Evolutionary conservation across 352 stramenopile species (phyloP).

Genomic region (Phytophthora ramorum): DNA sequence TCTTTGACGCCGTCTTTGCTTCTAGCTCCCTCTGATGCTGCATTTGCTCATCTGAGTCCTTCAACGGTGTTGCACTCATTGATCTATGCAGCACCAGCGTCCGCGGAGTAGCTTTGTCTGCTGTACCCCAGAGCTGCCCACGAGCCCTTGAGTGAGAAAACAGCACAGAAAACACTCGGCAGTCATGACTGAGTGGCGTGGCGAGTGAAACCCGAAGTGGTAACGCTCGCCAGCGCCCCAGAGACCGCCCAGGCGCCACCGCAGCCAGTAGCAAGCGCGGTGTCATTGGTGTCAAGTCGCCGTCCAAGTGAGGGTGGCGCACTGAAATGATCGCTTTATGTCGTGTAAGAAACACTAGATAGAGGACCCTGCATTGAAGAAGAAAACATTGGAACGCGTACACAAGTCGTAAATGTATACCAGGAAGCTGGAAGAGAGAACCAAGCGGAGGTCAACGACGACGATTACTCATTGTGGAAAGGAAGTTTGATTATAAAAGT

Average conservation of each 20-base stretch:
- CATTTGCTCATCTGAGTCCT: constrained; percentile 15
- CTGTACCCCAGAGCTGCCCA: neutral
- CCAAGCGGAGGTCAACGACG: no score
- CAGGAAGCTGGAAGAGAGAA: neutral
- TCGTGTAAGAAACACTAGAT: no score
- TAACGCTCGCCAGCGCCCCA: constrained; percentile 6
- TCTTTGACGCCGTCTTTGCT: constrained; percentile 35
- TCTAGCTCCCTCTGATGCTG: constrained; percentile 22
- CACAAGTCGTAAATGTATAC: no score
- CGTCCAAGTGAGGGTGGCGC: constrained; percentile 10
- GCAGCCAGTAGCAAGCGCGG: constrained; percentile 19
- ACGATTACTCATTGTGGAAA: neutral
- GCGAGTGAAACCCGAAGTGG: constrained; percentile 5
- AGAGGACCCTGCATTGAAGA: no score
- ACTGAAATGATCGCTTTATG: no score
- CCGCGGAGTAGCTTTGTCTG: neutral
- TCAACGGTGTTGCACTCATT: constrained; percentile 17
- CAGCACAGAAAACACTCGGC: constrained; percentile 21
- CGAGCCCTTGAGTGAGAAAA: neutral
- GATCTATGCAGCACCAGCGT: constrained; percentile 6
- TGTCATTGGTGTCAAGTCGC: constrained; percentile 4
- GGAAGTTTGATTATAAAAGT: constrained; percentile 3
- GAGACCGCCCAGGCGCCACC: constrained; percentile 1
- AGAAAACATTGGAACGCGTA: no score
- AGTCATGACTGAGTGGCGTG: neutral